Evolutionary conservation across 441 rosid genomes (phyloP).

Genomic region (Gossypium laxum): DNA sequence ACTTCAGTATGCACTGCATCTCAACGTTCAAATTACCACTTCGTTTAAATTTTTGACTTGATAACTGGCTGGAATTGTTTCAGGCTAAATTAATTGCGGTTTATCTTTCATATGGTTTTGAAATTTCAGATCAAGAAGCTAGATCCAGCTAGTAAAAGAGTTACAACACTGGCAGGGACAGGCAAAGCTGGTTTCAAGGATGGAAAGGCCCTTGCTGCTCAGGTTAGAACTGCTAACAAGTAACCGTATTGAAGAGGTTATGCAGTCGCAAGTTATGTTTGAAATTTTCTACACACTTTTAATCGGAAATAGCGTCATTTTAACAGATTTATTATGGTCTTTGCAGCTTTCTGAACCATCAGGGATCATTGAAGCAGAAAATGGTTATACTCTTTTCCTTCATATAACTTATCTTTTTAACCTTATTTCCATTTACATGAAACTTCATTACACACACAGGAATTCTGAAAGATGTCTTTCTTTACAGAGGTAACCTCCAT

Average conservation of each 20-base stretch:
- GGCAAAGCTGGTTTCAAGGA: constrained; percentile 95
- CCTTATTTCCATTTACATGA: background rate
- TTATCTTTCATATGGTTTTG: constrained; percentile 3
- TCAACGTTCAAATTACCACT: background rate
- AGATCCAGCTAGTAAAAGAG: constrained; percentile 62
- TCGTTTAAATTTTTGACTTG: background rate
- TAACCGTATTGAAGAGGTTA: constrained; percentile 1
- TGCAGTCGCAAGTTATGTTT: background rate
- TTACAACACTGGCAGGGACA: constrained; percentile 73
- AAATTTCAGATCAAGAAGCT: constrained; percentile 70
- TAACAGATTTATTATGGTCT: constrained; percentile 18
- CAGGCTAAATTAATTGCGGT: background rate
- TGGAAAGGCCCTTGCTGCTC: constrained; percentile 58
- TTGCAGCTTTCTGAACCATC: constrained; percentile 90
- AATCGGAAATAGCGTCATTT: background rate
- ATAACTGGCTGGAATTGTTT: background rate
- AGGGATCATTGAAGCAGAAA: constrained; percentile 66
- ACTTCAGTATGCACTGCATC: background rate
- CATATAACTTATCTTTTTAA: constrained; percentile 5
- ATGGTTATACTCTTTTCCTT: constrained; percentile 40
- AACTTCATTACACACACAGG: background rate
- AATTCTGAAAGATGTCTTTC: background rate
- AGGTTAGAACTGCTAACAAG: constrained; percentile 34
- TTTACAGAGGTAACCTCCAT: background rate
- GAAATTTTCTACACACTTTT: background rate